These are phyloP conservation scores for Karstenula rhodostoma DNA, from an alignment of 2,329 filamentous ascomycete genomes.

Conservation along the genomic window DNA sequence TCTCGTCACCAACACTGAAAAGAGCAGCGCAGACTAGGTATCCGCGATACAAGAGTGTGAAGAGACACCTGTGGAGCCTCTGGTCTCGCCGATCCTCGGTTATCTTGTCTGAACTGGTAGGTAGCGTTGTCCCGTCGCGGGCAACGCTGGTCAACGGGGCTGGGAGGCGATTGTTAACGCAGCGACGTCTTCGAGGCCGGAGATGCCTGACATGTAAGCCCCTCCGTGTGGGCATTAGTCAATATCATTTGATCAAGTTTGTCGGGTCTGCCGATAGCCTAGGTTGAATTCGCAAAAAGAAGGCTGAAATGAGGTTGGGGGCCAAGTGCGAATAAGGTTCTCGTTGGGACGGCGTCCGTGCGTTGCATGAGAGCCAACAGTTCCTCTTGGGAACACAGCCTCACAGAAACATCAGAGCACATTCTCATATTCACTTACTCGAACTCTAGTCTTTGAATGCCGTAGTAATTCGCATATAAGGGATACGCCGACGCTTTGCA, in stretches of 20 bases:
- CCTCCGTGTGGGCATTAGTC: neutral
- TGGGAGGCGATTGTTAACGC: neutral
- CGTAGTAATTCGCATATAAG: too few relatives aligned
- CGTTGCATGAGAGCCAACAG: neutral
- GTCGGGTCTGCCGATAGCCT: neutral
- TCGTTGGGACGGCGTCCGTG: neutral
- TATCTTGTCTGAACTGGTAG: neutral
- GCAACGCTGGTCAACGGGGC: neutral
- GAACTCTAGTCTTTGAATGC: neutral
- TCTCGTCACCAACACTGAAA: neutral
- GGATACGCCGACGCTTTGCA: too few relatives aligned
- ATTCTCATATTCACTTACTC: neutral
- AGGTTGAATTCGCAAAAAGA: neutral
- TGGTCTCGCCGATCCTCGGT: neutral
- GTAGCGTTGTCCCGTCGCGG: neutral
- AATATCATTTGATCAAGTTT: neutral
- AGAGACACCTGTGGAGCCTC: neutral
- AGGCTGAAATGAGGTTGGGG: conserved; percentile 10
- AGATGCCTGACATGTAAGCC: neutral
- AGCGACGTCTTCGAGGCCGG: neutral
- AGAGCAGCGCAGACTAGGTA: too few relatives aligned
- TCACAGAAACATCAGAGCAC: neutral
- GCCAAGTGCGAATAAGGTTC: neutral
- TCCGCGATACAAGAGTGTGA: too few relatives aligned
- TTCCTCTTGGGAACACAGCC: too few relatives aligned